Conservation (phyloP, 164 flowering plant genomes). For the Tetracentron sinense region DNA sequence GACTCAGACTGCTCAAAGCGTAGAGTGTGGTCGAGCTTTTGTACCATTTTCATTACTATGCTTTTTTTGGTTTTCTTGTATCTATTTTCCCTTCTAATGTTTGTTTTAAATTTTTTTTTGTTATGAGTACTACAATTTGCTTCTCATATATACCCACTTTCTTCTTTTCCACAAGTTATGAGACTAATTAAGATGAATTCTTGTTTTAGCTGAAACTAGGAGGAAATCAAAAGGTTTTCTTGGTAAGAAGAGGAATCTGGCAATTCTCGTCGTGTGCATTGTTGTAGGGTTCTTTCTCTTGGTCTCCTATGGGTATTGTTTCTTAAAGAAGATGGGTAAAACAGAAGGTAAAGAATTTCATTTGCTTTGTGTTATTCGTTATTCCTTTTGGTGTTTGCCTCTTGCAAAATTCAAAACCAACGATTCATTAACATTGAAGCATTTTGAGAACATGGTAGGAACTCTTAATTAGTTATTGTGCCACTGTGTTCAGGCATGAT, state of each 20-base stretch:
- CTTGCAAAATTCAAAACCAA: too few relatives aligned
- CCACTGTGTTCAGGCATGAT: not conserved
- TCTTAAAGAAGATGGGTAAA: not conserved
- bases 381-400: not conserved
- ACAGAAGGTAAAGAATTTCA: not conserved
- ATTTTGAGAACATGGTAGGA: not conserved
- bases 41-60: too few relatives aligned
- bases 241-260: not conserved
- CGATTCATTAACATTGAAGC: too few relatives aligned
- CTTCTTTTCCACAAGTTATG: not conserved
- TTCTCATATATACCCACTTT: not conserved
- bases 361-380: not conserved
- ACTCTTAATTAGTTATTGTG: not conserved
- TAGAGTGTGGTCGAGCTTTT: too few relatives aligned
- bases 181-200: not conserved
- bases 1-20: too few relatives aligned
- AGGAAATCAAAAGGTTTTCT: not conserved
- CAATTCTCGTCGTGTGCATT: not conserved
- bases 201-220: conserved; percentile 7
- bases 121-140: too few relatives aligned
- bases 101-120: too few relatives aligned
- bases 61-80: too few relatives aligned
- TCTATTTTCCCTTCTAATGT: too few relatives aligned
- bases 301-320: not conserved
- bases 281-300: not conserved